Conservation (phyloP, 768 basidiomycete species). For the Tricholoma sp. region DNA sequence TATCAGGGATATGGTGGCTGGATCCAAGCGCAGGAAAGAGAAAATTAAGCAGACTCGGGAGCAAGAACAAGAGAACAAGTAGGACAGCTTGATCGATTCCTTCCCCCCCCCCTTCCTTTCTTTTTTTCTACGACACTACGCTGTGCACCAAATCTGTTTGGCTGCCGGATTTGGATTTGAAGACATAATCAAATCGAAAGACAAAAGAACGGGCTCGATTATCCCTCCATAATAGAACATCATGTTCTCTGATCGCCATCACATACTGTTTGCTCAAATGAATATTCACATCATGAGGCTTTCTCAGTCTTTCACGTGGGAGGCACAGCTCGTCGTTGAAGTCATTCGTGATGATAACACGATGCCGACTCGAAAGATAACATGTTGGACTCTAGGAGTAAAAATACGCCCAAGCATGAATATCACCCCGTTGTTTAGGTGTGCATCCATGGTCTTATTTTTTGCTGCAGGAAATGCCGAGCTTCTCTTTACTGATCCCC, state of each 20-base stretch:
- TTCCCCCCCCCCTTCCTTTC: too few species aligned
- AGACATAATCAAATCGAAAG: background rate
- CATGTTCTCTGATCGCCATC: slow-evolving; percentile 8
- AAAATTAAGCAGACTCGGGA: slow-evolving; percentile 21
- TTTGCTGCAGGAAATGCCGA: background rate
- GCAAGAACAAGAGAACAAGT: background rate
- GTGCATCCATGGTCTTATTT: background rate
- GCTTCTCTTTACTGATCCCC: background rate
- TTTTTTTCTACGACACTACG: too few species aligned
- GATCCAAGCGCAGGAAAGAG: slow-evolving; percentile 61
- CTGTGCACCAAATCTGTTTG: too few species aligned
- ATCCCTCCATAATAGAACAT: slow-evolving; percentile 10
- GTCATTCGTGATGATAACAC: too few species aligned
- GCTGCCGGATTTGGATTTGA: too few species aligned
- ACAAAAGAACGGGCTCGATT: background rate
- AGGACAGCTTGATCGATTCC: background rate
- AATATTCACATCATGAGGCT: slow-evolving; percentile 1
- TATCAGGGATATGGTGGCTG: slow-evolving; percentile 72
- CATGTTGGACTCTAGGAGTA: background rate
- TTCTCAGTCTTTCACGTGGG: background rate
- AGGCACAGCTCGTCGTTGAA: background rate
- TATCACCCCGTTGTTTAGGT: background rate
- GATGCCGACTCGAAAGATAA: background rate
- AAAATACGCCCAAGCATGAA: background rate
- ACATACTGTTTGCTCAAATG: background rate